Percentiles rank a stretch among this genome's conserved stretches.
These are phyloP conservation scores for Rhodamnia argentea DNA, from an alignment of 345 rosid species.

Conservation along the genomic window DNA sequence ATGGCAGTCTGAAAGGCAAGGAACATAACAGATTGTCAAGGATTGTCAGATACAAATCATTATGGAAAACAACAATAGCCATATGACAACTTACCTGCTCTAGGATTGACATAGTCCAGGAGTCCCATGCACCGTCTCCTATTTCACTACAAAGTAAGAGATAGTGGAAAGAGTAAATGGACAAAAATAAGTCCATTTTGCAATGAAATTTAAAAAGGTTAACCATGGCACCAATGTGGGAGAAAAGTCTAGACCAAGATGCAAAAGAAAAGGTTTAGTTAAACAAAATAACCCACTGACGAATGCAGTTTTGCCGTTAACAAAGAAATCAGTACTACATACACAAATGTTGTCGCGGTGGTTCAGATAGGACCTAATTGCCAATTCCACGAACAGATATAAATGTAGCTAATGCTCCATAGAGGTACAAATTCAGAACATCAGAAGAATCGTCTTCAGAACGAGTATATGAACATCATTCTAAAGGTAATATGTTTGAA, in stretches of 20 bases:
- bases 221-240: background rate
- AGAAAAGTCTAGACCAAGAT: background rate
- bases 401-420: background rate
- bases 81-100: constrained; percentile 43
- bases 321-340: background rate
- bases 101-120: constrained; percentile 78
- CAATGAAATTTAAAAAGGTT: background rate
- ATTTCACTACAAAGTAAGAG: constrained; percentile 41
- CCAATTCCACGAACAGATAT: background rate
- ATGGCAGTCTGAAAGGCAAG: constrained; percentile 48
- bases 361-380: background rate
- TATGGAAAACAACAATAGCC: background rate
- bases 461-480: background rate
- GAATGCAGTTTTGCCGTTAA: background rate
- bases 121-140: constrained; percentile 91
- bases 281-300: background rate
- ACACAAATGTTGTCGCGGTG: background rate
- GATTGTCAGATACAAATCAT: background rate
- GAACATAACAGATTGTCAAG: background rate
- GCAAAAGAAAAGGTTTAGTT: background rate
- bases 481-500: background rate
- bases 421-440: background rate
- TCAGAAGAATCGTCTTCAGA: background rate
- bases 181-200: background rate
- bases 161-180: background rate